Evolutionary conservation across 106 monocot species (phyloP), one percentile per base, ranked within the genome.

Genomic region (Ottelia alismoides): DNA sequence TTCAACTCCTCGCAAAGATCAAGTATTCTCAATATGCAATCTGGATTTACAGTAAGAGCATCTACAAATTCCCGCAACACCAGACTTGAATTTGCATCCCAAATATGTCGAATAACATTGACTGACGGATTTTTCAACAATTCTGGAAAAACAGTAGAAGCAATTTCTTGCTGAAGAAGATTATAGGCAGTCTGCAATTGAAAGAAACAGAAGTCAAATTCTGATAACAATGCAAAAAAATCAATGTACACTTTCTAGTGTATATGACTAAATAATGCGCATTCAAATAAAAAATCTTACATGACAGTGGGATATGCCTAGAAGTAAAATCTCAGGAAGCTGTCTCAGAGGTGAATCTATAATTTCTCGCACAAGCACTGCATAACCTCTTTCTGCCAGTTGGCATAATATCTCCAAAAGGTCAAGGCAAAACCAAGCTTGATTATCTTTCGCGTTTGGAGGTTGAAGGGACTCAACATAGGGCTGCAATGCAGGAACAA

Each of bases 341-440:
- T 90, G 79, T 59, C 25, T 65, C 63, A 85, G 62, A 45, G 96
- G 96, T 20, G 72, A 49, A 51, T 79, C 72, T 52, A 98, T 65
- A 22, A 98, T 74, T 52, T 61, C n/a, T 7, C 79, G 61, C 28
- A 98, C 82, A 31, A 65, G 40, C n/a, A 28, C 70, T 0, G 77
- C 77, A 77, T 98, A 74, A 20, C 96, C 96, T 63, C 74, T 85
- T 61, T 98, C 96, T 27, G 89, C 81, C 25, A 98, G 71, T 48
- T 98, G 74, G 58, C 85, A 98, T 47, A 98, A 68, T 11, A 85
- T 59, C 53, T 85, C 78, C 59, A 98, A 57, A 58, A 98, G 89
- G 67, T 85, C 96, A 27, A 98, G 74, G 54, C 74, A 89, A 35
- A 65, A 70, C 96, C 96, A 98, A 56, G 89, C 89, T 31, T 74